These are phyloP conservation scores for Debaryomycetaceae sp. DNA, from an alignment of 1,139 yeast genomes.

Conservation along the genomic window DNA sequence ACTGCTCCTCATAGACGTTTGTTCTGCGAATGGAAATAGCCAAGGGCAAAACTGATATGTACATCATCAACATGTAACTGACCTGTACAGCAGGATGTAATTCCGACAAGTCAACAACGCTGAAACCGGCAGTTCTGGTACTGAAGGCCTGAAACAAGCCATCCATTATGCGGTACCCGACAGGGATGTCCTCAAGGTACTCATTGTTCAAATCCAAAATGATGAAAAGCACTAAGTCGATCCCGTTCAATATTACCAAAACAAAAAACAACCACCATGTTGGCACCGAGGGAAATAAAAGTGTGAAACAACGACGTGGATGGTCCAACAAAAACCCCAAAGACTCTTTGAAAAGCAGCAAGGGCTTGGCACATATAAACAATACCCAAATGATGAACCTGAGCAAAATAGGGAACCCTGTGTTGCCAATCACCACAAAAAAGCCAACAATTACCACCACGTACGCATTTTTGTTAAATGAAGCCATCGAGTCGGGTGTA, in stretches of 20 bases:
- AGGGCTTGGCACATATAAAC: constrained; percentile 62
- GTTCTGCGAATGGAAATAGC: constrained; percentile 96
- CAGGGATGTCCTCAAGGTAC: constrained; percentile 46
- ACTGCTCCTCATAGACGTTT: constrained; percentile 95
- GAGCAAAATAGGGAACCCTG: constrained; percentile 83
- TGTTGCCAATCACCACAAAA: constrained; percentile 83
- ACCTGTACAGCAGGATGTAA: constrained; percentile 92
- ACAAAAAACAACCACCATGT: constrained; percentile 92
- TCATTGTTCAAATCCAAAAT: constrained; percentile 63
- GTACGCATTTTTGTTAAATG: constrained; percentile 61
- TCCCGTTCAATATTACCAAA: constrained; percentile 63
- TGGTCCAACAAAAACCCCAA: constrained; percentile 86
- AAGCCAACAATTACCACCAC: constrained; percentile 59
- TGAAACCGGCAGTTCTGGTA: constrained; percentile 91
- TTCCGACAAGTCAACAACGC: constrained; percentile 61
- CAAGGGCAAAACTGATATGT: constrained; percentile 89
- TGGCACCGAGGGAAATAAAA: constrained; percentile 85
- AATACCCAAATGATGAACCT: constrained; percentile 78
- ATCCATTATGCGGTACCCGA: constrained; percentile 67
- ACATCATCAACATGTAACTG: constrained; percentile 95
- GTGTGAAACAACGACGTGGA: constrained; percentile 94
- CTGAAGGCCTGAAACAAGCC: constrained; percentile 90
- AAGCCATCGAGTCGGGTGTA: constrained; percentile 71
- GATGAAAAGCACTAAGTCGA: constrained; percentile 76
- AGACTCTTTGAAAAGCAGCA: constrained; percentile 68